Base-by-base conservation (phyloP, 75 land plant species). In the Pinus taeda region DNA sequence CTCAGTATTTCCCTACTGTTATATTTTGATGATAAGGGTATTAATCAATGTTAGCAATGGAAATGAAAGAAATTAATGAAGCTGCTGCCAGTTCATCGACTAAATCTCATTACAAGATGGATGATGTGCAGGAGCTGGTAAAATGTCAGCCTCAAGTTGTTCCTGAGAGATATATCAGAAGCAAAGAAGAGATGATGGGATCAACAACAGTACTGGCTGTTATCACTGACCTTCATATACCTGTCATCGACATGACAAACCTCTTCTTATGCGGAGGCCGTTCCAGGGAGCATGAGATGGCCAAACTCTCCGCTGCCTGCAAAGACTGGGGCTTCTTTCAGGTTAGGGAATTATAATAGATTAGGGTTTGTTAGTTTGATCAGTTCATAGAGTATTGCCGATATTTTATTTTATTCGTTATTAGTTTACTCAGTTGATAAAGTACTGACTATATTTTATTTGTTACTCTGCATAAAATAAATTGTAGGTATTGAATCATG, bases 81-180 rank as follows among this genome's bases (percentile, higher is more conserved):
- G 53, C 53, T 45, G 53, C 64, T 4, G 13, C 56, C 7, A 24
- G 65, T 74, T 62, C 73, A 42, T 59, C 78, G 5, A 70, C 81
- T 78, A 83, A 85, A 29, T 78, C 79, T 57, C 87, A 86, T 2
- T 85, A 85, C 57, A 78, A 30, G 39, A 37, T 82, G 21, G 79
- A 87, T 36, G 92, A 90, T 77, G 83, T 90, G 59, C 89, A 90
- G 61, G 92, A 90, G 74, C 82, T 90, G n/a, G 75, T 85, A 57
- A 79, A 78, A 56, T 15, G 42, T 7, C 72, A 75, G 13, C 78
- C 85, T 13, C 60, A 76, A 21, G 24, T 36, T 29, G 76, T 90
- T 18, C 92, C 92, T 0, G 77, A 85, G 67, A 81, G 92, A 73
- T 90, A 85, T 69, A 57, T 90, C 36, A 75, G 92, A 3, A 80